Evolutionary conservation across 2,329 filamentous ascomycete species (phyloP), one percentile per base, ranked within the genome.

Genomic region (Ceratocystis colombiana): DNA sequence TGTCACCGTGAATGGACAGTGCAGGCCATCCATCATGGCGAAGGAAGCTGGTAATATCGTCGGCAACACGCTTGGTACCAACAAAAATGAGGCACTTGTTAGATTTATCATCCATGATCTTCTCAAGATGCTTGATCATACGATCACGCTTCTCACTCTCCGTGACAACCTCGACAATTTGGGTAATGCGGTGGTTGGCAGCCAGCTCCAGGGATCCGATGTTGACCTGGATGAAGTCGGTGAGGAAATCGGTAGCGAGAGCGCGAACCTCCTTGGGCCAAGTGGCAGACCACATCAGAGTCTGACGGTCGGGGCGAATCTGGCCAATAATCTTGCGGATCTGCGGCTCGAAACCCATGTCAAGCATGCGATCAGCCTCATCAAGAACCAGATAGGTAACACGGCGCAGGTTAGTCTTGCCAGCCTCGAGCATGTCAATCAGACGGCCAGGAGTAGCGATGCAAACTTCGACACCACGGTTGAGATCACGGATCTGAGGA

Each of bases 281-380:
- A 5, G 94, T 99, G 72, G 94, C 94, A 68, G 94, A 99, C 90
- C 93, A 99, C 91, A 99, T 96, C 82, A 94, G 94, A 69, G 94
- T 99, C 78, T 99, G 94, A 83, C 94, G 88, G 76, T 99, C 94
- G 65, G 94, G 94, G 72, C 94, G 90, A 77, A 97, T 97, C 80
- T 99, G 94, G 70, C 88, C 84, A 72, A 99, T 92, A 71, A 99
- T 97, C 82, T 97, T 97, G 81, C 94, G 90, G 73, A 99, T 97
- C 77, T 97, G 94, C 71, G 94, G 94, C 80, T 99, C 94, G 79
- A 99, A 97, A 85, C 94, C 94, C 94, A 99, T 99, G 80, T 99
- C 94, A 76, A 99, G 83, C 94, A 99, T 99, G 74, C 94, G 93
- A 79, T 99, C 94, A 76, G 94, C 94, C 81, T 99, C 94, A 73